phyloP scores from a whole-genome alignment of 768 basidiomycete species.

The Suillus clintonianus region DNA sequence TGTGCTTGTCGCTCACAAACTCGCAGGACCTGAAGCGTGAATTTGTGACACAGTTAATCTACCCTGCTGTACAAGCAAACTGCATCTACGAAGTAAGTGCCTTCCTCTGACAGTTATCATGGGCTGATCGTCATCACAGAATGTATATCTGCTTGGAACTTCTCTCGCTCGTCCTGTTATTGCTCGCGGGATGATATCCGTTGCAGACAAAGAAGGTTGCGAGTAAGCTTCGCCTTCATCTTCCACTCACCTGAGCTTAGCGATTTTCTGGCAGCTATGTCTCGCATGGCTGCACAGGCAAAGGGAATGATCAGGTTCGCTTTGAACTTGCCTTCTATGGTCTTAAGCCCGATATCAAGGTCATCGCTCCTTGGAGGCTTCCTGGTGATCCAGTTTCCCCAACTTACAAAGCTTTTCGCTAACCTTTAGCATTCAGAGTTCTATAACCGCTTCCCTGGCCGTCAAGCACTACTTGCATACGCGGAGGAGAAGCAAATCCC shows the following conservation, averaged over 20 bases:
- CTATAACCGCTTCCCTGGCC: not conserved
- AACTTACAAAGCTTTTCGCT: not conserved
- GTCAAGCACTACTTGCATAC: constrained; percentile 84
- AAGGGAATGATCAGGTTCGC: constrained; percentile 99
- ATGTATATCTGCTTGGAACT: constrained; percentile 96
- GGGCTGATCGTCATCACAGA: constrained; percentile 43
- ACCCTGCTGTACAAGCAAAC: constrained; percentile 97
- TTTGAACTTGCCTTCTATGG: constrained; percentile 99
- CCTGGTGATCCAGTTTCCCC: constrained; percentile 55
- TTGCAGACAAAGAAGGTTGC: constrained; percentile 90
- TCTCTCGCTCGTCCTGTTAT: constrained; percentile 98
- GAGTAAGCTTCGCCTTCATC: constrained; percentile 59
- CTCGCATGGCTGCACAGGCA: constrained; percentile 98
- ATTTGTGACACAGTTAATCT: constrained; percentile 95
- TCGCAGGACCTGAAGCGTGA: constrained; percentile 90
- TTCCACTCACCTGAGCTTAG: not conserved
- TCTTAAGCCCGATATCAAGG: constrained; percentile 95
- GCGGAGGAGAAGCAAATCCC: constrained; percentile 75
- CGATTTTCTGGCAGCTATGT: constrained; percentile 64
- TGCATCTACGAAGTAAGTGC: constrained; percentile 90
- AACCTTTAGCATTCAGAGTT: constrained; percentile 58
- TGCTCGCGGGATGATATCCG: constrained; percentile 96
- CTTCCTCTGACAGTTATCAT: not conserved
- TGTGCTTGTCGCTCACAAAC: constrained; percentile 4
- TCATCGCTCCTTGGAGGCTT: constrained; percentile 97